A percentile compares a stretch with the other conserved stretches of the same genome.
Evolutionary conservation across 2,329 filamentous ascomycete species (phyloP).

Genomic region (Hymenotorrendiella dingleyae): DNA sequence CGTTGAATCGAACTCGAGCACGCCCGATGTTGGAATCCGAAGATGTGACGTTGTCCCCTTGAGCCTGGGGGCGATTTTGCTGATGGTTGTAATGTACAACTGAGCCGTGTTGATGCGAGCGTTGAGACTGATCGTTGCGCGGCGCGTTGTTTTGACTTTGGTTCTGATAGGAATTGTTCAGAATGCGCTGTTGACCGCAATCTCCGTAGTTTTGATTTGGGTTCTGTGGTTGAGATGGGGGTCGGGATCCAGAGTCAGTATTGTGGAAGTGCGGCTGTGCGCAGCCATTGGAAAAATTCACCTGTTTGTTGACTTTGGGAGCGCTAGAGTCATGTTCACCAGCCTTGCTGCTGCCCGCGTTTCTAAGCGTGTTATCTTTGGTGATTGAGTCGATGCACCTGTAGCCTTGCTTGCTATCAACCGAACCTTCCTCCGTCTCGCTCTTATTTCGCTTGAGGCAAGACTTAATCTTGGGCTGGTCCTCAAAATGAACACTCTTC

Average conservation of each 20-base stretch:
- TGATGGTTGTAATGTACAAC: no score
- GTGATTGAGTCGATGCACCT: neutral
- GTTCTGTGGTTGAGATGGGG: no score
- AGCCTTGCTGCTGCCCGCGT: neutral
- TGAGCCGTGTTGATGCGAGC: neutral
- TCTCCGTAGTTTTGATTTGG: no score
- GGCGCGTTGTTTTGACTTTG: no score
- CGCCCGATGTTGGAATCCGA: neutral
- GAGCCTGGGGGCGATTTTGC: neutral
- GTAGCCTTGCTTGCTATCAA: neutral
- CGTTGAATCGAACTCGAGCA: neutral
- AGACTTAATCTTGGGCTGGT: neutral
- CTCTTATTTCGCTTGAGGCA: neutral
- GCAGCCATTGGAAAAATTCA: neutral
- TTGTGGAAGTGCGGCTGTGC: no score
- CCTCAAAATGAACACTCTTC: neutral
- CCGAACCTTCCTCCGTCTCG: neutral
- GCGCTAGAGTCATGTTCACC: neutral
- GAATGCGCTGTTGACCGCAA: no score
- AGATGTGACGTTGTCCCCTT: neutral
- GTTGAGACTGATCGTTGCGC: neutral
- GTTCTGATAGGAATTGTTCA: no score
- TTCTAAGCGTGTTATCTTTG: slow-evolving; percentile 3
- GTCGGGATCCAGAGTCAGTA: no score
- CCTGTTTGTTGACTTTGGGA: neutral